These are phyloP conservation scores for Phytophthora cryptogea DNA, from an alignment of 352 stramenopile species.

Conservation along the genomic window DNA sequence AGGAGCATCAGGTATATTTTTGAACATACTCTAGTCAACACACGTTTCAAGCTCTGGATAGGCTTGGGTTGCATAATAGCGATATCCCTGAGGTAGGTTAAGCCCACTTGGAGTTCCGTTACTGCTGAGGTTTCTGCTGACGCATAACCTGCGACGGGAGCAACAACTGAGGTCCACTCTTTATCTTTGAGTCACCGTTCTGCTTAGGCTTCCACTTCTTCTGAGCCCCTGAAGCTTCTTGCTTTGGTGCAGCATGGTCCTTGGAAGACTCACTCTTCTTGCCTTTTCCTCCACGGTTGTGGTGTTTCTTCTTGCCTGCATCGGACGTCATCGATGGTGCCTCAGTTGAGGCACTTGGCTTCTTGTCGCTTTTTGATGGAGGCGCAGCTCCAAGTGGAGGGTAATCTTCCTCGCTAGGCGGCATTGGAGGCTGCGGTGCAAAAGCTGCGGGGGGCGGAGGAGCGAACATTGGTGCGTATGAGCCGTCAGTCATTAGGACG, in stretches of 20 bases:
- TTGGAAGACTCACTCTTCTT: conserved; percentile 24
- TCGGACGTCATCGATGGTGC: background rate
- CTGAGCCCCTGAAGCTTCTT: conserved; percentile 10
- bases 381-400: conserved; percentile 29
- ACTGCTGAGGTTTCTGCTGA: conserved; percentile 48
- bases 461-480: conserved; percentile 37
- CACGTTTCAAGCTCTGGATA: conserved; percentile 17
- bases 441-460: conserved; percentile 16
- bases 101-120: background rate
- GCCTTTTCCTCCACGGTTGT: conserved; percentile 13
- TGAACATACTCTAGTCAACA: conserved; percentile 35
- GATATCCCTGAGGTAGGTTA: background rate
- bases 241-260: conserved; percentile 6
- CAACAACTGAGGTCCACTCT: conserved; percentile 34
- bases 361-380: conserved; percentile 19
- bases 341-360: conserved; percentile 12
- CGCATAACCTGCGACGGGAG: conserved; percentile 59
- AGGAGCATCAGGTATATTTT: conserved; percentile 33
- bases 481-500: conserved; percentile 39
- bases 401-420: conserved; percentile 35
- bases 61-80: conserved; percentile 2
- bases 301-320: conserved; percentile 26
- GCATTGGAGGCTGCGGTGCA: conserved; percentile 17
- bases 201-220: conserved; percentile 47
- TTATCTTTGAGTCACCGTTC: conserved; percentile 17